A percentile compares a stretch with the other conserved stretches of the same genome.
Evolutionary conservation across 768 basidiomycete species (phyloP).

Genomic region (Hemileccinum impolitum): DNA sequence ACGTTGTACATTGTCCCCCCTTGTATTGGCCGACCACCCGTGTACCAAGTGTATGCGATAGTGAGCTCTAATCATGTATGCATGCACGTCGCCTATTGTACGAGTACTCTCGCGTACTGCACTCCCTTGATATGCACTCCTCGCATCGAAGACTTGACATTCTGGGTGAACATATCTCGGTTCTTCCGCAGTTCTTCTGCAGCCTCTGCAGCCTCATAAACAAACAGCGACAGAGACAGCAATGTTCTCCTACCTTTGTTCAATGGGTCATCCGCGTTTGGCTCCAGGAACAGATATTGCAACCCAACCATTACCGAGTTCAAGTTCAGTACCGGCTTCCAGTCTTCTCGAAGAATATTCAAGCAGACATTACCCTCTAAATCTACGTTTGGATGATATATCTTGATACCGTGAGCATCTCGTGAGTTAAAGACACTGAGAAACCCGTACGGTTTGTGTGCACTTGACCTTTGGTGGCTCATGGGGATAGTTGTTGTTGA

Average conservation of each 20-base stretch:
- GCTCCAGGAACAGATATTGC: slow-evolving; percentile 97
- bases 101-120: slow-evolving; percentile 72
- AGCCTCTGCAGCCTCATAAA: slow-evolving; percentile 62
- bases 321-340: slow-evolving; percentile 98
- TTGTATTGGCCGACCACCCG: slow-evolving; percentile 11
- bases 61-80: slow-evolving; percentile 7
- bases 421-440: neutral
- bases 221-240: neutral
- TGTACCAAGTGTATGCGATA: slow-evolving; percentile 1
- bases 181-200: slow-evolving; percentile 91
- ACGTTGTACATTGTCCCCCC: slow-evolving; percentile 1
- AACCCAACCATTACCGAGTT: slow-evolving; percentile 98
- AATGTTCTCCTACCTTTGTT: slow-evolving; percentile 82
- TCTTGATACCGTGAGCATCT: slow-evolving; percentile 45
- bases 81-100: slow-evolving; percentile 33
- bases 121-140: slow-evolving; percentile 77
- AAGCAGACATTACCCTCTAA: slow-evolving; percentile 97
- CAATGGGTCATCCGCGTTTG: slow-evolving; percentile 96
- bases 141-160: slow-evolving; percentile 85
- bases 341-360: slow-evolving; percentile 98
- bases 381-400: slow-evolving; percentile 99
- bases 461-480: slow-evolving; percentile 99
- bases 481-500: slow-evolving; percentile 98
- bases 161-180: slow-evolving; percentile 75
- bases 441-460: slow-evolving; percentile 72